Conservation (phyloP, 768 basidiomycete species). For the Boletus pseudopeckii region DNA sequence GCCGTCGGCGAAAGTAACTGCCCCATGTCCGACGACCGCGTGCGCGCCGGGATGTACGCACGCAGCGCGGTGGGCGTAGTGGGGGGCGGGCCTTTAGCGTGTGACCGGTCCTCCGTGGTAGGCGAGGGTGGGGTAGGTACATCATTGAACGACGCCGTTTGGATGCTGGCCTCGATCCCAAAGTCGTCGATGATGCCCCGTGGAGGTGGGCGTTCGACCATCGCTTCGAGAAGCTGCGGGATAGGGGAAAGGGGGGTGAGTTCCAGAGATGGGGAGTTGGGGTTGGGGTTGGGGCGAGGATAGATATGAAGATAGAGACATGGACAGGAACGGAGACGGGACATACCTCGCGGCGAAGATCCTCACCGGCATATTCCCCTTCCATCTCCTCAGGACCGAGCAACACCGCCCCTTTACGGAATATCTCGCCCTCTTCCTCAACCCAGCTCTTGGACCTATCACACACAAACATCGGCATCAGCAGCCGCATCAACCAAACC, state of each 20-base stretch:
- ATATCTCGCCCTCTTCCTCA: conserved; percentile 94
- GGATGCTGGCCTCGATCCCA: conserved; percentile 36
- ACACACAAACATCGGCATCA: background rate
- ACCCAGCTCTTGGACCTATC: conserved; percentile 75
- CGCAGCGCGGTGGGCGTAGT: conserved; percentile 35
- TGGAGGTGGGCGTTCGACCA: conserved; percentile 82
- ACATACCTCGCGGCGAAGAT: conserved; percentile 73
- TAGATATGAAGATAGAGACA: background rate
- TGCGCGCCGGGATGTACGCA: conserved; percentile 56
- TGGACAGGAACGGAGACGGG: background rate
- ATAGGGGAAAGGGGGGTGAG: background rate
- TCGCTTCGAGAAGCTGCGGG: conserved; percentile 74
- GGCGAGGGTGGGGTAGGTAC: conserved; percentile 6
- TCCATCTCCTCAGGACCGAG: conserved; percentile 86
- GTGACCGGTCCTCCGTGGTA: conserved; percentile 30
- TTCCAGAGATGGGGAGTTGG: background rate
- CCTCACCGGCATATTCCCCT: conserved; percentile 85
- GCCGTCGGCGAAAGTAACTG: conserved; percentile 15
- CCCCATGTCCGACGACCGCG: conserved; percentile 35
- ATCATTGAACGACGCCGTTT: conserved; percentile 13
- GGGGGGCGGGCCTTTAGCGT: conserved; percentile 17
- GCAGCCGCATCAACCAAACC: background rate
- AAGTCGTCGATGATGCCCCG: conserved; percentile 66
- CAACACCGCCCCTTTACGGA: conserved; percentile 82
- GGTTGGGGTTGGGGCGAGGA: background rate